These are phyloP conservation scores for Mrakiaceae sp. DNA, from an alignment of 1,284 basidiomycete species.

Conservation along the genomic window DNA sequence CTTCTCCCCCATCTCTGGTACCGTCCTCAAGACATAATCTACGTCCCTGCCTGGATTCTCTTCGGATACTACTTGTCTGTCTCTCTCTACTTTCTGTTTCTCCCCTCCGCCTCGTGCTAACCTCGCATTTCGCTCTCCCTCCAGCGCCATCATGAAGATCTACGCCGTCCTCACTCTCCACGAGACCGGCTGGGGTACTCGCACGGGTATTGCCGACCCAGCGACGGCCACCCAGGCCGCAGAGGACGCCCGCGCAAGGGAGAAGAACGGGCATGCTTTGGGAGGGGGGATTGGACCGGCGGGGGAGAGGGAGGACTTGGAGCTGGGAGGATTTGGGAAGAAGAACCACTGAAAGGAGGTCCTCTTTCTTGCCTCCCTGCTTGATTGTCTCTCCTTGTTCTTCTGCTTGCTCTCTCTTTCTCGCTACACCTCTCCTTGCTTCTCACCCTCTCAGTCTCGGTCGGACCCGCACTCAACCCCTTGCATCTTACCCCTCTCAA, in stretches of 20 bases:
- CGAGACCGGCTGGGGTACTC: conserved; percentile 85
- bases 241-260: conserved; percentile 25
- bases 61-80: conserved; percentile 59
- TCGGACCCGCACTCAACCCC: neutral
- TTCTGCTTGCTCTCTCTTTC: neutral
- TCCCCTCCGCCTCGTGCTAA: neutral
- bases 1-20: conserved; percentile 78
- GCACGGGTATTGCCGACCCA: conserved; percentile 74
- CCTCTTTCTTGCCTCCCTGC: neutral
- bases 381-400: neutral
- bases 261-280: neutral
- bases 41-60: conserved; percentile 80
- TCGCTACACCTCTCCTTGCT: neutral
- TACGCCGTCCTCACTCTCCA: conserved; percentile 72
- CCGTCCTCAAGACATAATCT: conserved; percentile 69
- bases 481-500: neutral
- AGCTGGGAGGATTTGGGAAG: conserved; percentile 12
- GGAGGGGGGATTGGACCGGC: neutral
- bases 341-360: neutral
- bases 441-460: neutral
- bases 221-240: conserved; percentile 56
- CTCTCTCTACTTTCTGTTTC: neutral
- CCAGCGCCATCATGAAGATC: conserved; percentile 76
- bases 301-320: conserved; percentile 12
- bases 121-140: conserved; percentile 24